Percentiles rank a stretch among this genome's conserved stretches.
Evolutionary conservation across 2,329 filamentous ascomycete species (phyloP).

Genomic region (Aureobasidium sp.): DNA sequence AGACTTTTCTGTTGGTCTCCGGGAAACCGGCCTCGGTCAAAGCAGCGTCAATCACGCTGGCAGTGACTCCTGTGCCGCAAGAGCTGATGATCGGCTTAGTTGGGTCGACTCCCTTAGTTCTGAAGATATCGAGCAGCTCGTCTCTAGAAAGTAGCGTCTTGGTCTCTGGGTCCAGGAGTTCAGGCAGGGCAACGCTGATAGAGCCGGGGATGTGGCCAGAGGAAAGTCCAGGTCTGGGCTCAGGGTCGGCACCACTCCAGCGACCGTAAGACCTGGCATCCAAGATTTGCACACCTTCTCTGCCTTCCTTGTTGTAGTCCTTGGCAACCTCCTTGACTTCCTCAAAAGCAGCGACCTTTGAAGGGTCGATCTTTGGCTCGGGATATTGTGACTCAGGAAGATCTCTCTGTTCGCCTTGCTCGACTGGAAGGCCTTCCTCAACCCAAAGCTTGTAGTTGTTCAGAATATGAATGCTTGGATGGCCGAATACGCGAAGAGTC

Average conservation of each 20-base stretch:
- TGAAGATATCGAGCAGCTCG: conserved; percentile 66
- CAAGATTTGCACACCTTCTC: conserved; percentile 76
- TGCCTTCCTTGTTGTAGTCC: conserved; percentile 72
- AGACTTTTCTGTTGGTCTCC: conserved; percentile 62
- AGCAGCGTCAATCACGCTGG: conserved; percentile 81
- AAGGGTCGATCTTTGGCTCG: conserved; percentile 38
- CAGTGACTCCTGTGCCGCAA: conserved; percentile 92
- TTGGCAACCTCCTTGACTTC: conserved; percentile 69
- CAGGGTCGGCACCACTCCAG: conserved; percentile 74
- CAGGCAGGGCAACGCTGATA: conserved; percentile 70
- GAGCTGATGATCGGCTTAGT: conserved; percentile 74
- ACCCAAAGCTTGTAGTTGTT: conserved; percentile 98
- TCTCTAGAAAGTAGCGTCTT: conserved; percentile 69
- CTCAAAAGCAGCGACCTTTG: conserved; percentile 70
- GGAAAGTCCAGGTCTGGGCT: conserved; percentile 73
- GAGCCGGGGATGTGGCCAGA: conserved; percentile 90
- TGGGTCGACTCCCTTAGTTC: conserved; percentile 70
- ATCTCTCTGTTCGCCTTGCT: conserved; percentile 61
- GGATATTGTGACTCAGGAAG: conserved; percentile 35
- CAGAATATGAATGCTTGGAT: conserved; percentile 76
- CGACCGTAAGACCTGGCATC: conserved; percentile 76
- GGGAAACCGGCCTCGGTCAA: conserved; percentile 71
- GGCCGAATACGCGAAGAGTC: conserved; percentile 87
- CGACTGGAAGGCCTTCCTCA: conserved; percentile 70
- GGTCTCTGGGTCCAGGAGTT: conserved; percentile 71